Base-by-base conservation (phyloP, 345 rosid species). In the Arabidopsis suecica region DNA sequence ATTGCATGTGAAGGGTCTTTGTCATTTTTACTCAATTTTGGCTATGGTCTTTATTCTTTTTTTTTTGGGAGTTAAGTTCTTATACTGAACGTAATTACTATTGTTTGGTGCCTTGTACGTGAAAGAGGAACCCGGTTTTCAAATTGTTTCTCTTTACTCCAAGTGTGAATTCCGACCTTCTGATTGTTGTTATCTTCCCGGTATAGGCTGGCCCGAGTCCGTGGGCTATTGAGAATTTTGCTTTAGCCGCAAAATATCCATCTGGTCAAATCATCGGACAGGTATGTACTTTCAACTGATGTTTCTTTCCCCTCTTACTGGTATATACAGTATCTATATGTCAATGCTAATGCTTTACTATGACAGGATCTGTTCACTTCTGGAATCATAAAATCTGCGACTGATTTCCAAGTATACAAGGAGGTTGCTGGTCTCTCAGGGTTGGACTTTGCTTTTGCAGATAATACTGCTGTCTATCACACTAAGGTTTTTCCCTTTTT, bases 371-470 rank as follows among this genome's bases (percentile, higher is more conserved):
- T 95, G 66, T 95, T 84, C 64, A 60, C 89, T 36, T 85, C 90
- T 71, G 97, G 99, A 68, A 68, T 71, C 71, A 86, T 95, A 64
- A 88, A 89, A 55, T 92, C 97, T 65, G 81, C 93, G 0, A 95
- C 97, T 41, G 97, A 95, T 88, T 95, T 95, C 82, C 93, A 92
- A 88, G 86, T 95, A 54, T 95, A 95, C 86, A 85, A 70, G 78
- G 97, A 92, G 80, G 83, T 89, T 66, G 96, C 92, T 71, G 89
- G 91, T 81, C 97, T 95, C 80, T 92, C 99, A 12, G 99, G 97
- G 73, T 88, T 95, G 77, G 99, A 92, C 85, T 92, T 95, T 84
- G 99, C 93, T 30, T 95, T 82, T 79, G 73, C 88, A 7, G 99
- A 95, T 71, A 85, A 84, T 23, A 81, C 88, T 81, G 93, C 92